Evolutionary conservation across 2,329 filamentous ascomycete genomes (phyloP), one percentile per base, ranked within the genome.

Genomic region (Curvularia hawaiiensis): DNA sequence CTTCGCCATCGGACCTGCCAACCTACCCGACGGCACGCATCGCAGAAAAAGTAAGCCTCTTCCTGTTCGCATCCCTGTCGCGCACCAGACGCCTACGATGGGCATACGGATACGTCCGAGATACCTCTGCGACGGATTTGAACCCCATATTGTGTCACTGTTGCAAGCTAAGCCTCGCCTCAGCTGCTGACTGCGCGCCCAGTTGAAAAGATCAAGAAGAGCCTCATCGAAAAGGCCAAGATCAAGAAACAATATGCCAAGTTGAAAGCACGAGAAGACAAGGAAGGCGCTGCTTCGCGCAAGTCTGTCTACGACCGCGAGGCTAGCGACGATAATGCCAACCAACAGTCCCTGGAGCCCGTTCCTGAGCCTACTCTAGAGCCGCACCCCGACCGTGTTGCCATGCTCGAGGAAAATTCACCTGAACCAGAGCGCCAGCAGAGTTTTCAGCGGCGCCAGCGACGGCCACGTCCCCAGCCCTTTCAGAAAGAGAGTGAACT

Each of bases 201-300:
- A 94, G 91, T 90, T 56, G 87, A 91, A 76, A 94, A 94, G 77
- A 95, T 97, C 72, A 98, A 98, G 78, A 85, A 89, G 64, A 86
- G 90, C 64, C 81, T 97, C 54, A 97, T 98, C 69, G 87, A 92
- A 76, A 96, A 95, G 76, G 92, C 93, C 59, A 97, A 97, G 78
- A 83, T 97, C 61, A 95, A 94, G 79, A 96, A 97, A 77, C 86
- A 90, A 41, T 97, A 97, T 74, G 90, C 90, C 62, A 97, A 97
- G 77, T 81, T 97, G 63, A 94, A 93, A 77, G 87, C 87, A 40
- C 79, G 80, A 46, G 82, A 86, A 72, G 75, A 80, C 39, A 75
- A 74, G 39, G 76, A 76, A 45, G 66, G 43, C 22, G 50, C 46
- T 8, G 44, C 72, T 38, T 66, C 67, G 10, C 66, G 68, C 68